Evolutionary conservation across 768 basidiomycete species (phyloP), one percentile per base, ranked within the genome.

Genomic region (Ramaria rubella): DNA sequence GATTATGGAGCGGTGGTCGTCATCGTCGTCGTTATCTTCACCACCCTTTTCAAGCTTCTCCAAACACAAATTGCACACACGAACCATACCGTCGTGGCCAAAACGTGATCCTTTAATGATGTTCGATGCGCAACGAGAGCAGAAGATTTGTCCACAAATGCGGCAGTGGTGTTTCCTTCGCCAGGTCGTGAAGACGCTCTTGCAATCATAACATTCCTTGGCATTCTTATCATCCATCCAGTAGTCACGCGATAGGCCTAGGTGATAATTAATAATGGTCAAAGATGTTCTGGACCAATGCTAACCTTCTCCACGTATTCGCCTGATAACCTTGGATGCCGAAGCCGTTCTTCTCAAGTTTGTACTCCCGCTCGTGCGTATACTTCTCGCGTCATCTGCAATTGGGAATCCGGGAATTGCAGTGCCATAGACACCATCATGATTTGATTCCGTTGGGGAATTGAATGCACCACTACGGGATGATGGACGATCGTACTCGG

Each of bases 221-320:
- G 90, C 91, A 55, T 89, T 87, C 65, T 92, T 92, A 65, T 97
- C 94, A 59, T 93, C 90, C 94, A 98, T 97, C 96, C 96, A 99
- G 67, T 97, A 97, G 65, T 96, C 91, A 60, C 86, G 83, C 23
- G 90, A 91, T 19, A 95, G 67, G n/a, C 90, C 90, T 91, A 51
- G 31, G 14, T 9, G 4, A 55, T 62, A 52, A 55, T 27, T 34
- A 40, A 43, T 45, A 33, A 45, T 33, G 11, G 34, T 1, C 24
- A 26, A 24, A 15, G 24, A 50, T 17, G 24, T 42, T 21, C n/a
- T 26, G 36, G 21, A 49, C 26, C 19, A 23, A 50, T 33, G 65
- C 68, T 59, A 62, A 79, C 94, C 93, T 80, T 95, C 93, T 42
- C 94, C 94, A 55, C 94, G 78, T 64, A 96, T 83, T 59, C 90